Percentiles rank a stretch among this genome's conserved stretches.
phyloP scores from a whole-genome alignment of 306 rosid genomes.

The Fragaria nilgerrensis region DNA sequence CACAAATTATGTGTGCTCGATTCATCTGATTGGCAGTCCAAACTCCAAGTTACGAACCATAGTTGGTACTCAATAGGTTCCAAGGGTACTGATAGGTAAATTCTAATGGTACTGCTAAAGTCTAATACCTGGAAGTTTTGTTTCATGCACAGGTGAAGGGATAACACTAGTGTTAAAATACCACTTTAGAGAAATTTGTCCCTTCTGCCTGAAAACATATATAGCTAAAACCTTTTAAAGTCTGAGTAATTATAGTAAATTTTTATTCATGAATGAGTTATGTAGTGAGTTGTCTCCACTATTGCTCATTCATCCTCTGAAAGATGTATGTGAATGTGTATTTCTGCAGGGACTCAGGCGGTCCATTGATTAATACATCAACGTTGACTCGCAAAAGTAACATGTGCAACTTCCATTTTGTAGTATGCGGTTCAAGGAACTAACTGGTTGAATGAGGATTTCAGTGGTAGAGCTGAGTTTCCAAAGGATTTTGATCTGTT shows the following conservation, averaged over 20 bases:
- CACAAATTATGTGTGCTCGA: neutral
- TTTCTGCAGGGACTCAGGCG: constrained; percentile 80
- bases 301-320: neutral
- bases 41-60: neutral
- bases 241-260: too few relatives aligned
- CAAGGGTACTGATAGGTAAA: too few relatives aligned
- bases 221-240: neutral
- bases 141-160: neutral
- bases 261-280: neutral
- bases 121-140: neutral
- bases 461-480: neutral
- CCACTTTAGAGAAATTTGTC: neutral
- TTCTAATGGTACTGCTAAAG: too few relatives aligned
- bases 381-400: constrained; percentile 90
- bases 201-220: neutral
- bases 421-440: neutral
- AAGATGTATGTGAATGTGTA: neutral
- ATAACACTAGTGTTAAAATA: neutral
- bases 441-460: neutral
- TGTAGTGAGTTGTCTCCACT: neutral
- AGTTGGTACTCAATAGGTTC: neutral
- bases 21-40: neutral
- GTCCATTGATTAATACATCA: constrained; percentile 85
- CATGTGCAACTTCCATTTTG: neutral
- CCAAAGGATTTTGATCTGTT: neutral